Evolutionary conservation across 176 grass and related monocot genomes (phyloP).

Genomic region (Chrysopogon serrulatus): DNA sequence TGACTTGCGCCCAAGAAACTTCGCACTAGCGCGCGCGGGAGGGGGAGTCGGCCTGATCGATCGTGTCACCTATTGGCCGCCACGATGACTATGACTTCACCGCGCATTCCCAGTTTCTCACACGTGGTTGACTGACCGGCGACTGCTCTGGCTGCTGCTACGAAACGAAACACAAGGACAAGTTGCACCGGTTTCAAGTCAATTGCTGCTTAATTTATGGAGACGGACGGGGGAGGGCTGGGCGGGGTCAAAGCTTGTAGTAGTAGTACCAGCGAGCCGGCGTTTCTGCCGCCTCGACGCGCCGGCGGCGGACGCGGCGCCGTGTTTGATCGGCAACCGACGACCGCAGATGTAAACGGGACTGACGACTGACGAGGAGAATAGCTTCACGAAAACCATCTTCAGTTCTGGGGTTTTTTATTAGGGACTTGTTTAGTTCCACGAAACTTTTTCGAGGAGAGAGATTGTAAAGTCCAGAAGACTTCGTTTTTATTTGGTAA

Average conservation of each 20-base stretch:
- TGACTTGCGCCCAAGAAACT: slow-evolving; percentile 2
- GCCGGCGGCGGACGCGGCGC: not conserved
- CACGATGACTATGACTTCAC: slow-evolving; percentile 4
- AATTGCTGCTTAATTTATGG: not conserved
- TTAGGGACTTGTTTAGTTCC: too few relatives aligned
- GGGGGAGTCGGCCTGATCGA: too few relatives aligned
- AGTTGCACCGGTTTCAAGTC: not conserved
- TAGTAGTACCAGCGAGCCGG: not conserved
- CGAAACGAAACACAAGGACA: not conserved
- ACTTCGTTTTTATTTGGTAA: too few relatives aligned
- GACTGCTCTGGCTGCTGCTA: not conserved
- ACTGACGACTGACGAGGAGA: not conserved
- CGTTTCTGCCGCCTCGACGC: not conserved
- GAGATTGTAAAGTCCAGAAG: too few relatives aligned
- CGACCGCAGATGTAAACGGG: not conserved
- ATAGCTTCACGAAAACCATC: slow-evolving; percentile 7
- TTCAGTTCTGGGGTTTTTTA: not conserved
- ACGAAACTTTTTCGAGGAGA: too few relatives aligned
- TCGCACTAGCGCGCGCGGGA: not conserved
- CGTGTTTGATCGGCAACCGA: slow-evolving; percentile 16
- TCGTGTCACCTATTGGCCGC: not conserved
- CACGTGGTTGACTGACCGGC: not conserved
- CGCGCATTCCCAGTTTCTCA: not conserved
- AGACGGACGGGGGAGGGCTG: not conserved
- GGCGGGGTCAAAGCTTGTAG: not conserved